phyloP scores from a whole-genome alignment of 768 basidiomycete species.

The Boletales sp. region DNA sequence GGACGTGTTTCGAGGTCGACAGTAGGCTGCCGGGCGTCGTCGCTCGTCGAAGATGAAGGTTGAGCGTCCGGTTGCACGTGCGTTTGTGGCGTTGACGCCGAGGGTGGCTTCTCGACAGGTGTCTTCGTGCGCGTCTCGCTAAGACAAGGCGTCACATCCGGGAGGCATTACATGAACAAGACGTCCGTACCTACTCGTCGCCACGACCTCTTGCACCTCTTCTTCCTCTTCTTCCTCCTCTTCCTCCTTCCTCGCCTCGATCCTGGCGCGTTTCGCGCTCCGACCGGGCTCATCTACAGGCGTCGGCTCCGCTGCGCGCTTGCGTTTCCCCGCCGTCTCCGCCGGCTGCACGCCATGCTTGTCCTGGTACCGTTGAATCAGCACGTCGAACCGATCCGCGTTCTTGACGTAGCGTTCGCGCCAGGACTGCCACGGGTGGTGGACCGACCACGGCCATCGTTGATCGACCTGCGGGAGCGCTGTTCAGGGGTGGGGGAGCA shows the following conservation, averaged over 20 bases:
- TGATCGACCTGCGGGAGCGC: conserved; percentile 29
- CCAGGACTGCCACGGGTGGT: conserved; percentile 63
- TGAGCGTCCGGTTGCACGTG: too few relatives aligned
- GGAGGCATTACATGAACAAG: too few relatives aligned
- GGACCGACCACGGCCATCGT: conserved; percentile 49
- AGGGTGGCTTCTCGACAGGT: too few relatives aligned
- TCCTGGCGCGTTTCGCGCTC: conserved; percentile 9
- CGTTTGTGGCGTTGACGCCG: too few relatives aligned
- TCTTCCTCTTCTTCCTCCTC: neutral
- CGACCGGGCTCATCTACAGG: neutral
- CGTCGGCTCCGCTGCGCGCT: neutral
- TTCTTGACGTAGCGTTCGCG: conserved; percentile 56
- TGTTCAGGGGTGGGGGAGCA: neutral
- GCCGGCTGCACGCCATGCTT: conserved; percentile 8
- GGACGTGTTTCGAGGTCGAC: neutral
- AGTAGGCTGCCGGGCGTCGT: neutral
- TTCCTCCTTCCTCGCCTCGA: neutral
- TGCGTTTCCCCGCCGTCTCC: neutral
- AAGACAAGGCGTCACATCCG: too few relatives aligned
- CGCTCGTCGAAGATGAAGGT: neutral
- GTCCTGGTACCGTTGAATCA: conserved; percentile 40
- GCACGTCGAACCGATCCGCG: conserved; percentile 35
- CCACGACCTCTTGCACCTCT: too few relatives aligned
- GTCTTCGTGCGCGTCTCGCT: too few relatives aligned
- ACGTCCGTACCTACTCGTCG: conserved; percentile 3